phyloP scores from a whole-genome alignment of 257 asterid genomes.

The Echium plantagineum region DNA sequence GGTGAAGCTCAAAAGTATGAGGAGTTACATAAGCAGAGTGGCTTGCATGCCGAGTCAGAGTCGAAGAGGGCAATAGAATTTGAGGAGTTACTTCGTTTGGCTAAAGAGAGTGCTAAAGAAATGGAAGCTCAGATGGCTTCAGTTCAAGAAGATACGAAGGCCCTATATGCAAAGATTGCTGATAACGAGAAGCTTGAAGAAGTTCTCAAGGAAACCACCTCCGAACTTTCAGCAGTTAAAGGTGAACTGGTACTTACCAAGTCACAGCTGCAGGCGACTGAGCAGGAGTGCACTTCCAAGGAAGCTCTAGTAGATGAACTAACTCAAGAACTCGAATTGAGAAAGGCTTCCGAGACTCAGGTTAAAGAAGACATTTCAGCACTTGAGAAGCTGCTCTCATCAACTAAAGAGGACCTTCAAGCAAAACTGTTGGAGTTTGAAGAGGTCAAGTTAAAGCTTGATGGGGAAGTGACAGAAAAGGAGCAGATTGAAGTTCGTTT shows the following conservation, averaged over 20 bases:
- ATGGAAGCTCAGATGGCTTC: slow-evolving; percentile 52
- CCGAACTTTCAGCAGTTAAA: slow-evolving; percentile 49
- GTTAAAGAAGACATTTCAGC: slow-evolving; percentile 41
- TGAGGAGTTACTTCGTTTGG: slow-evolving; percentile 57
- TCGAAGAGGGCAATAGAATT: slow-evolving; percentile 47
- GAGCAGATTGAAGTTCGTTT: slow-evolving; percentile 27
- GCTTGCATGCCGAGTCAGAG: slow-evolving; percentile 65
- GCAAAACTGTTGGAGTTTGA: slow-evolving; percentile 43
- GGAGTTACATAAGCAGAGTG: slow-evolving; percentile 67
- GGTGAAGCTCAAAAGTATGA: slow-evolving; percentile 53
- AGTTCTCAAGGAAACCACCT: slow-evolving; percentile 31
- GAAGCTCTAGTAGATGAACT: slow-evolving; percentile 43
- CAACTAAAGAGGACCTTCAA: slow-evolving; percentile 32
- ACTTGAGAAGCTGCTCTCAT: slow-evolving; percentile 36
- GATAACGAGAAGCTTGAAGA: slow-evolving; percentile 65
- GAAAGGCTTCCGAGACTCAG: slow-evolving; percentile 45
- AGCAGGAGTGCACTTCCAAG: slow-evolving; percentile 54
- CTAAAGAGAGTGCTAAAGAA: slow-evolving; percentile 46
- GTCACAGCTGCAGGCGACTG: slow-evolving; percentile 47
- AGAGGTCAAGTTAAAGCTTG: slow-evolving; percentile 40
- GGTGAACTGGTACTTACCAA: slow-evolving; percentile 57
- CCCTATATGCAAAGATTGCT: slow-evolving; percentile 31
- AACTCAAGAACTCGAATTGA: slow-evolving; percentile 41
- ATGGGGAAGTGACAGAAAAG: slow-evolving; percentile 37
- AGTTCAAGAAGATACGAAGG: slow-evolving; percentile 43